Percentiles rank a stretch among this genome's conserved stretches.
phyloP scores from a whole-genome alignment of 768 basidiomycete species.

The Mycena crocata region DNA sequence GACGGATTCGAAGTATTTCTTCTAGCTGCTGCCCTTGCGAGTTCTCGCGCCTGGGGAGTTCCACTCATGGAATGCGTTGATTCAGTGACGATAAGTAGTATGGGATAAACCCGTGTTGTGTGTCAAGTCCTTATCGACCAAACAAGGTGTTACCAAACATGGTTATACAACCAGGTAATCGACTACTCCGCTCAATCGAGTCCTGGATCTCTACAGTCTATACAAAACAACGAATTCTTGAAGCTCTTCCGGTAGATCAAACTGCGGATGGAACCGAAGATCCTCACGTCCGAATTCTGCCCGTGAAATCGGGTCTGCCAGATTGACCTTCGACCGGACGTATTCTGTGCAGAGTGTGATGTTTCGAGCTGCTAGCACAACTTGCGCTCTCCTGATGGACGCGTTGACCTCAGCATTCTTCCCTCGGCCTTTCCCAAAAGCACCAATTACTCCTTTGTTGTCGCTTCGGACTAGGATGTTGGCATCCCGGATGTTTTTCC shows the following conservation, averaged over 20 bases:
- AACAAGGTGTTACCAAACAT: neutral
- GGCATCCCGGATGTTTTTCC: constrained; percentile 19
- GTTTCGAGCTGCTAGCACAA: constrained; percentile 11
- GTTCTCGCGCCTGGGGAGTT: neutral
- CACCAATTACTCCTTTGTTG: constrained; percentile 50
- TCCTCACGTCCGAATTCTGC: constrained; percentile 13
- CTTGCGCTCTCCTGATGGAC: constrained; percentile 24
- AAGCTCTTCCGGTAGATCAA: neutral
- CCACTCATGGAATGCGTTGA: neutral
- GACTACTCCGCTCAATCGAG: neutral
- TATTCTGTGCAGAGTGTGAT: constrained; percentile 22
- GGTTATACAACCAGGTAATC: neutral
- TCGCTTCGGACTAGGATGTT: constrained; percentile 46
- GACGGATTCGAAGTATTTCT: neutral
- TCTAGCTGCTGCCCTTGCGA: neutral
- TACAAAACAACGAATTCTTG: neutral
- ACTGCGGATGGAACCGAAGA: constrained; percentile 1
- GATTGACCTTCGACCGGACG: constrained; percentile 30
- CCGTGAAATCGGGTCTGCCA: constrained; percentile 37
- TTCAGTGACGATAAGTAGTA: neutral
- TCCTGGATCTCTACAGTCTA: neutral
- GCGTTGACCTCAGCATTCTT: constrained; percentile 33
- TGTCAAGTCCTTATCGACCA: neutral
- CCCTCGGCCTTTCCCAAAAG: constrained; percentile 34
- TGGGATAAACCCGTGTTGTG: neutral